phyloP scores from a whole-genome alignment of 345 rosid genomes.

The Gossypium australe region DNA sequence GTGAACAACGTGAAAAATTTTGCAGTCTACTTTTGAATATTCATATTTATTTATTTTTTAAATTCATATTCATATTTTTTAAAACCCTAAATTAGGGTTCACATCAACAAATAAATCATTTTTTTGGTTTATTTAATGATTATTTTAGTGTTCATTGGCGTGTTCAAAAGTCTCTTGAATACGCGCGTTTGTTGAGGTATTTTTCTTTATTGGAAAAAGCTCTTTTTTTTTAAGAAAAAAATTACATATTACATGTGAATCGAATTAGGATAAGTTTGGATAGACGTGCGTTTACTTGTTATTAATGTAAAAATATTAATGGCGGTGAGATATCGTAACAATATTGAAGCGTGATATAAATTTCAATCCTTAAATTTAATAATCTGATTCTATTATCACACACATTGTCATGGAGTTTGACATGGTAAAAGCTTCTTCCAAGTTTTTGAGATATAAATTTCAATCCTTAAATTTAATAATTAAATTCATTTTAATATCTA shows the following conservation, averaged over 20 bases:
- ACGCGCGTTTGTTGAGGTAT: background rate
- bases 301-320: accelerated
- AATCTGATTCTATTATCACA: no score
- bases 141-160: background rate
- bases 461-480: no score
- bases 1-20: constrained; percentile 1
- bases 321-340: accelerated
- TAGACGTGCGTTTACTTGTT: accelerated
- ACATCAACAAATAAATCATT: background rate
- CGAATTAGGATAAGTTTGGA: no score
- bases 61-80: background rate
- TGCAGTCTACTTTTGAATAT: background rate
- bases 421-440: no score
- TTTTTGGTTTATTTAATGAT: background rate
- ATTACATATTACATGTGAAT: no score
- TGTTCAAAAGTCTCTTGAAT: background rate
- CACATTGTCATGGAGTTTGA: no score
- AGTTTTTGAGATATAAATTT: no score
- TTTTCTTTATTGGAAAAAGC: background rate
- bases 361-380: no score
- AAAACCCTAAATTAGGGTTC: background rate
- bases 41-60: background rate
- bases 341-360: accelerated
- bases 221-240: no score
- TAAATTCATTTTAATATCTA: no score